Percentiles rank a stretch among this genome's conserved stretches.
phyloP scores from a whole-genome alignment of 139 green algal genomes.

The Chlorella sp. region DNA sequence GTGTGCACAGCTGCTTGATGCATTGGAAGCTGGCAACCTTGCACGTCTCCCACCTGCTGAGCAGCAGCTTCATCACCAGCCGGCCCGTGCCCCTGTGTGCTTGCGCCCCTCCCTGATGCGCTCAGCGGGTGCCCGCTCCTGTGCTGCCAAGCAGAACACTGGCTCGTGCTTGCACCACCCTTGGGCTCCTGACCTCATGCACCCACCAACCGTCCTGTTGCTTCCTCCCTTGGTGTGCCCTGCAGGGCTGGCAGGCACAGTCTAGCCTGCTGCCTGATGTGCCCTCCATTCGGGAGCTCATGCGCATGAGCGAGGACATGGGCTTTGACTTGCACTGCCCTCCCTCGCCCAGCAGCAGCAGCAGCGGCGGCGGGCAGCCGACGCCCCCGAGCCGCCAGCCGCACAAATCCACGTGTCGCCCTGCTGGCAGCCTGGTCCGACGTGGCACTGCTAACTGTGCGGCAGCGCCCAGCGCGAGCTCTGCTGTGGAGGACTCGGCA shows the following conservation, averaged over 20 bases:
- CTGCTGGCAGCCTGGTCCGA: not conserved
- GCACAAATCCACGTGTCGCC: not conserved
- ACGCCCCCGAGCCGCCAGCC: not conserved
- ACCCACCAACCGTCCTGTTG: not conserved
- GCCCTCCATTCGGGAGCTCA: not conserved
- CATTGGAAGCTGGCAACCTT: too few species aligned
- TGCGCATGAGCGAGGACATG: not conserved
- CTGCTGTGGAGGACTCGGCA: not conserved
- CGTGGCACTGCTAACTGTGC: not conserved
- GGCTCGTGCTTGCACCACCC: not conserved
- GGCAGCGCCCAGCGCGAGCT: not conserved
- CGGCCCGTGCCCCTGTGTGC: too few species aligned
- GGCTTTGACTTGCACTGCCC: not conserved
- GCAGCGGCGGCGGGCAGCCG: not conserved
- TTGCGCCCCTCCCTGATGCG: too few species aligned
- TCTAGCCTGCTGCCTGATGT: not conserved
- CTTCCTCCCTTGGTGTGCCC: not conserved
- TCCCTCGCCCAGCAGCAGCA: not conserved
- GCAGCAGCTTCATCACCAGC: too few species aligned
- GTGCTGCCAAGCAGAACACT: too few species aligned
- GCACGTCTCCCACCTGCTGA: too few species aligned
- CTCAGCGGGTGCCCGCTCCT: too few species aligned
- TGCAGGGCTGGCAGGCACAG: not conserved
- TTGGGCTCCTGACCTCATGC: too few species aligned
- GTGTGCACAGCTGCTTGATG: not conserved